Evolutionary conservation across 2,329 filamentous ascomycete species (phyloP).

Genomic region (Xylaria polymorpha): DNA sequence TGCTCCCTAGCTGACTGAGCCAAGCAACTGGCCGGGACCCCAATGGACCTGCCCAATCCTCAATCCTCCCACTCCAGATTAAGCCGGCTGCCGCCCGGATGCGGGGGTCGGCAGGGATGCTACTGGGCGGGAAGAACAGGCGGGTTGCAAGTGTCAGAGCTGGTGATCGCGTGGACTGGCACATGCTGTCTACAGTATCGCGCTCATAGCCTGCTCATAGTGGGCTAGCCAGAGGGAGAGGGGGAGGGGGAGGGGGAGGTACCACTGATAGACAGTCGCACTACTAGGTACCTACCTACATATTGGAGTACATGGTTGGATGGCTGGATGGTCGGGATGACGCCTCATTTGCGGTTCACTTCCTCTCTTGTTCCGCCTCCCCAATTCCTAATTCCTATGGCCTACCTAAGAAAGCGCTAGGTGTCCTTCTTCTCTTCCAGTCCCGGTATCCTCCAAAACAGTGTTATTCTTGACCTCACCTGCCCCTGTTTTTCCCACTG

Average conservation of each 20-base stretch:
- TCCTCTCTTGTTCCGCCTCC: constrained; percentile 7
- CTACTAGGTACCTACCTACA: background rate
- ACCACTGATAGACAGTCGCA: background rate
- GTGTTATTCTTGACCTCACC: constrained; percentile 3
- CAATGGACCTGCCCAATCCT: constrained; percentile 33
- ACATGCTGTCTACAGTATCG: constrained; percentile 11
- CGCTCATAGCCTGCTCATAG: background rate
- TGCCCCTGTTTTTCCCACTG: background rate
- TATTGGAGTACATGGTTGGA: too few species aligned
- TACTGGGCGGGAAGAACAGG: constrained; percentile 5
- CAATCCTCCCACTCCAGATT: constrained; percentile 34
- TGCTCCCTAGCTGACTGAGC: background rate
- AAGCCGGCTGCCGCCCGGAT: constrained; percentile 29
- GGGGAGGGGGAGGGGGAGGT: background rate
- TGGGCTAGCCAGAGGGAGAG: background rate
- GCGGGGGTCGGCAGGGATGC: constrained; percentile 17
- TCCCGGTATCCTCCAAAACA: constrained; percentile 1
- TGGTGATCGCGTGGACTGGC: constrained; percentile 10
- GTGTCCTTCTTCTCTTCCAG: background rate
- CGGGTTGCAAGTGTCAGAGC: constrained; percentile 6
- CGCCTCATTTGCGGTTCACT: constrained; percentile 27
- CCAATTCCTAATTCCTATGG: constrained; percentile 12
- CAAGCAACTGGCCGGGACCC: constrained; percentile 24
- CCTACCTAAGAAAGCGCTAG: constrained; percentile 18
- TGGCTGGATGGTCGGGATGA: constrained; percentile 18